A percentile compares a stretch with the other conserved stretches of the same genome.
Conservation (phyloP, 1,139 yeast species). For the Protomyces lactucae-debilis region DNA sequence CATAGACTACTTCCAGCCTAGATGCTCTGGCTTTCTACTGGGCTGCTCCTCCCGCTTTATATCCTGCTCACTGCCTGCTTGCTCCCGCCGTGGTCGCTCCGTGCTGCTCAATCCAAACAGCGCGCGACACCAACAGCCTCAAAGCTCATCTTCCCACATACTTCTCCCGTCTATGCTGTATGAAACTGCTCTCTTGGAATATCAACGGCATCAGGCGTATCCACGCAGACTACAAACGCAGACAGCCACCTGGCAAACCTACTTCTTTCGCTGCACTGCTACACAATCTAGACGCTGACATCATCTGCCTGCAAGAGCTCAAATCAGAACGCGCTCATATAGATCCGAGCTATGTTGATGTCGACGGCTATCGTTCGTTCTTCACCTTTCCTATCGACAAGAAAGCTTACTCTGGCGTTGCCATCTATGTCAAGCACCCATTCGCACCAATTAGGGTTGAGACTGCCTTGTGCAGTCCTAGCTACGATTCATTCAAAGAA, state of each 20-base stretch:
- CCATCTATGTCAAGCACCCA: slow-evolving; percentile 57
- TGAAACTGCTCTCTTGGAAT: slow-evolving; percentile 31
- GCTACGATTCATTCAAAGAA: slow-evolving; percentile 37
- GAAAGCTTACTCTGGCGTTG: slow-evolving; percentile 91
- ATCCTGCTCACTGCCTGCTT: too few species aligned
- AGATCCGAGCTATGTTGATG: slow-evolving; percentile 50
- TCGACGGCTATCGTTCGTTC: slow-evolving; percentile 58
- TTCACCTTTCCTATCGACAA: slow-evolving; percentile 57
- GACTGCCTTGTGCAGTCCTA: slow-evolving; percentile 80
- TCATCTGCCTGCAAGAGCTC: slow-evolving; percentile 78
- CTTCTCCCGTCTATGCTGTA: neutral
- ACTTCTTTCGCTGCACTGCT: slow-evolving; percentile 44
- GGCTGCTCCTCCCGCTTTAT: too few species aligned
- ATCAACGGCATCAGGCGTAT: slow-evolving; percentile 29
- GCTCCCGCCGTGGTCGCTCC: too few species aligned
- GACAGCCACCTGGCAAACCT: slow-evolving; percentile 8
- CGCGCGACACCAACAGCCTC: too few species aligned
- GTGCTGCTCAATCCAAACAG: too few species aligned
- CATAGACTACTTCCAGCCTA: too few species aligned
- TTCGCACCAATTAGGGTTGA: slow-evolving; percentile 64
- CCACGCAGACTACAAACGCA: slow-evolving; percentile 5
- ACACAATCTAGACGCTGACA: slow-evolving; percentile 58
- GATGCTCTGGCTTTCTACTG: too few species aligned
- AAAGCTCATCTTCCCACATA: too few species aligned
- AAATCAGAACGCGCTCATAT: slow-evolving; percentile 57